Evolutionary conservation across 805 yeast species (phyloP), one percentile per base, ranked within the genome.

Genomic region (Ogataea siamensis): DNA sequence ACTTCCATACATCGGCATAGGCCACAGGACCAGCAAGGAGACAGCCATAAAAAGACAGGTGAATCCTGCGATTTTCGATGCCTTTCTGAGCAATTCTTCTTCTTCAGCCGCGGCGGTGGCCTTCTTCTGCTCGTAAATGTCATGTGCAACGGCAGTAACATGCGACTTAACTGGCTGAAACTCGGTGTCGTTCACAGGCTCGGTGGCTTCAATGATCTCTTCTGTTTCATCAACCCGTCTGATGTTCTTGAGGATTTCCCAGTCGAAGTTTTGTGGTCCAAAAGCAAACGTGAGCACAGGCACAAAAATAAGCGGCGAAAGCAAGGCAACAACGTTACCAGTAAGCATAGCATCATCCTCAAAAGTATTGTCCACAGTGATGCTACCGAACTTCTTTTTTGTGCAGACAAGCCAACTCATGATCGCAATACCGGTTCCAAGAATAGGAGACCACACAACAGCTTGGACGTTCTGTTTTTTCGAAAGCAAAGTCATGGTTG

Each of bases 1-100:
- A 4, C 82, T 56, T 21, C 95, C 96, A 59, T 82, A 87, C 93
- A 88, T 82, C 48, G 96, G 96, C 87, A 87, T 84, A 53, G 96
- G 96, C 93, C 94, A 87, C 20, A 87, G 54, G 17, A 88, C 72
- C 21, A 87, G 63, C 34, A 87, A 64, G 32, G 81, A 69, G 7
- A 86, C 49, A 5, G 87, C 78, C 49, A 86, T 69, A 28, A 73
- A 63, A 2, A 75, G 60, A 57, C 89, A 83, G 27, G 84, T 64
- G 37, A 64, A 64, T 24, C 76, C 73, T 1, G 89, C 93, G 27
- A 65, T 63, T 50, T 73, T 80, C 33, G 85, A 73, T 6, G 86
- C 79, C 50, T 64, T 73, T 34, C 62, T 60, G 46, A 87, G 70
- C 7, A 67, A 58, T 5, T 54, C 65, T 34, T 71, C 67, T 45